Evolutionary conservation across 164 flowering plant genomes (phyloP).

Genomic region (Stephania japonica): DNA sequence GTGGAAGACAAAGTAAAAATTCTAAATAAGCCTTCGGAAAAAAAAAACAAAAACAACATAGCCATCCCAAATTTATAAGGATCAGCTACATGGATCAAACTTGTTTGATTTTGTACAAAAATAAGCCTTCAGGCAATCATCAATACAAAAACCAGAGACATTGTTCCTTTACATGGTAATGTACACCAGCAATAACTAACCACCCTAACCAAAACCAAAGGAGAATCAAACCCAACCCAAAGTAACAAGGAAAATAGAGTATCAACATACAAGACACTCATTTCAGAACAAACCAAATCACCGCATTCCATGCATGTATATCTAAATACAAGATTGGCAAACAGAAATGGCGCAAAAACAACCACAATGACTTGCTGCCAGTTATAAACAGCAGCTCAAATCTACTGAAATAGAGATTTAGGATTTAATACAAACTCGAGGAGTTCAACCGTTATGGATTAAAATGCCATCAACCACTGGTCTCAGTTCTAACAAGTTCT

Average conservation of each 20-base stretch:
- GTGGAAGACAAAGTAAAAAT: too few relatives aligned
- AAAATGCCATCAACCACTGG: background rate
- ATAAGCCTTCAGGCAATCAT: too few relatives aligned
- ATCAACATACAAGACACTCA: conserved; percentile 1
- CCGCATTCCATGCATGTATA: background rate
- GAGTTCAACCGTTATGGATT: background rate
- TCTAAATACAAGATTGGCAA: background rate
- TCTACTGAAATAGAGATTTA: background rate
- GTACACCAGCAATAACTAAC: background rate
- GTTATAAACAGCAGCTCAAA: background rate
- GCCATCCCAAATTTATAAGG: too few relatives aligned
- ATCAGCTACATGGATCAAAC: too few relatives aligned
- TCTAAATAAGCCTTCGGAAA: too few relatives aligned
- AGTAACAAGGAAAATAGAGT: background rate
- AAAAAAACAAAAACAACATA: too few relatives aligned
- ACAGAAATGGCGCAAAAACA: background rate
- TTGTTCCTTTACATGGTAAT: background rate
- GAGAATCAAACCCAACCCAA: background rate
- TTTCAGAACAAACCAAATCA: conserved; percentile 1
- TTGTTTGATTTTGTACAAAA: too few relatives aligned
- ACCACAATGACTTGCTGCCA: background rate
- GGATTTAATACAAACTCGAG: background rate
- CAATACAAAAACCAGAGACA: background rate
- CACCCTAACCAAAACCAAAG: background rate
- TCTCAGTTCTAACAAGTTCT: background rate